phyloP scores from a whole-genome alignment of 345 rosid genomes.

The Aethionema arabicum region DNA sequence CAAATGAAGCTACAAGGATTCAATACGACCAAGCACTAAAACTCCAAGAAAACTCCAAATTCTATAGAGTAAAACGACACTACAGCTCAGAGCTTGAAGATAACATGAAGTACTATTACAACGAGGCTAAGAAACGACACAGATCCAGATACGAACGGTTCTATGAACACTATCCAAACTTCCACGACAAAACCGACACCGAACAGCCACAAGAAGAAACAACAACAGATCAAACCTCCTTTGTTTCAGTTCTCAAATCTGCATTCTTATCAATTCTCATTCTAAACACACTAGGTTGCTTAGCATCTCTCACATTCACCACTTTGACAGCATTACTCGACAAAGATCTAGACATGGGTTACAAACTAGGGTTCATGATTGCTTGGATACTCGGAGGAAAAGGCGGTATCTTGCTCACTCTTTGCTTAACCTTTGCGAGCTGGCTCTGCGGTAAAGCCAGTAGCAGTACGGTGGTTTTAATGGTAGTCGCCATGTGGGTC shows the following conservation, averaged over 20 bases:
- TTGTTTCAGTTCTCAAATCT: constrained; percentile 57
- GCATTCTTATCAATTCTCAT: constrained; percentile 56
- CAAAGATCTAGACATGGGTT: constrained; percentile 70
- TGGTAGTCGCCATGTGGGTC: constrained; percentile 75
- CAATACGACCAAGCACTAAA: constrained; percentile 59
- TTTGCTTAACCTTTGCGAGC: constrained; percentile 74
- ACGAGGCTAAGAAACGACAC: constrained; percentile 63
- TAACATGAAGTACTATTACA: constrained; percentile 41
- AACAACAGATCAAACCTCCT: constrained; percentile 51
- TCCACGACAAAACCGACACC: constrained; percentile 29
- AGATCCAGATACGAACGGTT: constrained; percentile 46
- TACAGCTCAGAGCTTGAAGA: constrained; percentile 50
- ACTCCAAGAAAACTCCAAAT: constrained; percentile 43
- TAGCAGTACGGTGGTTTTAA: constrained; percentile 66
- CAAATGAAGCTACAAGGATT: constrained; percentile 63
- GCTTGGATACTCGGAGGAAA: constrained; percentile 83
- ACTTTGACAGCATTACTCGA: constrained; percentile 63
- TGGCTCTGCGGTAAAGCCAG: constrained; percentile 91
- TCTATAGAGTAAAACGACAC: constrained; percentile 38
- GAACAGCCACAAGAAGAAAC: constrained; percentile 40
- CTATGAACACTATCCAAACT: constrained; percentile 41
- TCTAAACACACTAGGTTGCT: constrained; percentile 55
- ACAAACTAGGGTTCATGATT: constrained; percentile 71
- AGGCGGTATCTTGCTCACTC: constrained; percentile 62
- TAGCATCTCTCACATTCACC: constrained; percentile 64